phyloP scores from a whole-genome alignment of 2,329 filamentous ascomycete genomes.

The Colletotrichum chlorophyti region DNA sequence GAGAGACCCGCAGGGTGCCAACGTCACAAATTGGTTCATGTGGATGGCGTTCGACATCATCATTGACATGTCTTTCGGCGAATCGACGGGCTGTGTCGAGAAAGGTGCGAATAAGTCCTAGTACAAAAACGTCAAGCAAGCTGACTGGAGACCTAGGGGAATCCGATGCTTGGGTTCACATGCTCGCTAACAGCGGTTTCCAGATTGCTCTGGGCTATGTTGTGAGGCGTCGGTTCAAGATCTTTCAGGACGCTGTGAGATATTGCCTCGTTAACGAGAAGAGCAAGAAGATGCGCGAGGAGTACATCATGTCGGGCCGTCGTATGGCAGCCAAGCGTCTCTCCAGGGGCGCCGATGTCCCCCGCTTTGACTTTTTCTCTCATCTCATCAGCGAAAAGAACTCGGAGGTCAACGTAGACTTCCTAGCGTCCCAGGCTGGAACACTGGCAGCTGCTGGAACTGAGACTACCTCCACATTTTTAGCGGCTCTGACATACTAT shows the following conservation, averaged over 20 bases:
- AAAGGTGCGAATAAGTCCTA: background rate
- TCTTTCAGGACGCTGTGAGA: background rate
- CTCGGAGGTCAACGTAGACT: constrained; percentile 6
- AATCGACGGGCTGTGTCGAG: constrained; percentile 35
- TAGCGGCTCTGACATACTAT: constrained; percentile 6
- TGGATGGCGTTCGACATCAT: constrained; percentile 39
- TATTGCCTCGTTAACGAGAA: constrained; percentile 1
- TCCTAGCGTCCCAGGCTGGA: constrained; percentile 3
- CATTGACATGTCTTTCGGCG: constrained; percentile 37
- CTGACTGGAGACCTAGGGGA: background rate
- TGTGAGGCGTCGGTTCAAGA: background rate
- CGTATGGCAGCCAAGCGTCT: background rate
- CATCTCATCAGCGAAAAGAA: constrained; percentile 7
- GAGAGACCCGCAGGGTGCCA: constrained; percentile 33
- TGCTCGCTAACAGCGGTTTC: constrained; percentile 15
- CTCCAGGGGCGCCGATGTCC: background rate
- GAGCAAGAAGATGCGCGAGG: constrained; percentile 6
- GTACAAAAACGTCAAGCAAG: background rate
- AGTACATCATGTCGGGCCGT: background rate
- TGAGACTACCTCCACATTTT: constrained; percentile 11
- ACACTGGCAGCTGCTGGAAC: constrained; percentile 4
- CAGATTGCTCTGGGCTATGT: constrained; percentile 11
- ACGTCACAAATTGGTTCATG: constrained; percentile 37
- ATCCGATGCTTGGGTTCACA: constrained; percentile 7
- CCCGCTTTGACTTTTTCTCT: constrained; percentile 14